Evolutionary conservation across 83 land plant species (phyloP).

Genomic region (Diphasiastrum complanatum): DNA sequence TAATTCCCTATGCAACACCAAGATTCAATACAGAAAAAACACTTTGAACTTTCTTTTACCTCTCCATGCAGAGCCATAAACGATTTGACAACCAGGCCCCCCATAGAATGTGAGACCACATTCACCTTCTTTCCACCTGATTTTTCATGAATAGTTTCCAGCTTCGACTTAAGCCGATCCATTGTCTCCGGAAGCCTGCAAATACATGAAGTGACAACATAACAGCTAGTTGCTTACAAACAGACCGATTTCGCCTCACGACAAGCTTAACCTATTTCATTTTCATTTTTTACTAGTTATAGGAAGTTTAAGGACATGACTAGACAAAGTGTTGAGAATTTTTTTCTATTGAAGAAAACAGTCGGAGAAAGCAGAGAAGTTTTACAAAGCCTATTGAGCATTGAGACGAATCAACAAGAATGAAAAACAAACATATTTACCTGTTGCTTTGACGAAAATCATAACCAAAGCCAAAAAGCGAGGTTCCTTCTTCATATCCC

Average conservation of each 20-base stretch:
- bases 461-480: conserved; percentile 85
- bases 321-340: too few species aligned
- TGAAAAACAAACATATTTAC: conserved; percentile 26
- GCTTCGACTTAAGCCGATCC: conserved; percentile 45
- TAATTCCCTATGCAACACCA: not conserved
- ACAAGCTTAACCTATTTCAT: not conserved
- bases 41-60: conserved; percentile 32
- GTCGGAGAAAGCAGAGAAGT: too few species aligned
- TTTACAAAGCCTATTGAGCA: not conserved
- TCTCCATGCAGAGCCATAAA: conserved; percentile 65
- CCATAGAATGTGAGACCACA: conserved; percentile 83
- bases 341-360: too few species aligned
- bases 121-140: conserved; percentile 79
- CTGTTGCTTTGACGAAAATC: conserved; percentile 89
- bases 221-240: not conserved
- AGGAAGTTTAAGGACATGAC: too few species aligned
- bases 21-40: not conserved
- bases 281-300: not conserved
- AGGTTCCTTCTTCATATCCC: conserved; percentile 79
- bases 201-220: not conserved
- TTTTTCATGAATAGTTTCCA: conserved; percentile 47
- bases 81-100: conserved; percentile 77
- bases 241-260: not conserved
- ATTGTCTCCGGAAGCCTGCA: conserved; percentile 62
- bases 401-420: not conserved